Evolutionary conservation across 2,329 filamentous ascomycete genomes (phyloP).

Genomic region (Thielaviopsis populi): DNA sequence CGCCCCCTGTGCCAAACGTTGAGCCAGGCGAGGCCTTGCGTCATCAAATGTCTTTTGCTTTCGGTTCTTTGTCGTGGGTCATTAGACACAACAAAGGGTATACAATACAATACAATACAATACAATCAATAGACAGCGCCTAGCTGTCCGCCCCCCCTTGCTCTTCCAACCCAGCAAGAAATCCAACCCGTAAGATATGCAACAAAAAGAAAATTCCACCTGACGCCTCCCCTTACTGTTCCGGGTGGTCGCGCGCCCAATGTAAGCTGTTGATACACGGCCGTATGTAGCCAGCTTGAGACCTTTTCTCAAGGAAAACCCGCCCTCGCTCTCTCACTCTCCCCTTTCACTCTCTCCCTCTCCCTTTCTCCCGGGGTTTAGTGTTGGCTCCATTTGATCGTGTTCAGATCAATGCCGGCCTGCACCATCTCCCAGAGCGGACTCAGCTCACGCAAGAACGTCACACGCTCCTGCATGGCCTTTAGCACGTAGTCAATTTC

Average conservation of each 20-base stretch:
- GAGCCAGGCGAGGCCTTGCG: too few relatives aligned
- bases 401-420: slow-evolving; percentile 87
- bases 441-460: slow-evolving; percentile 84
- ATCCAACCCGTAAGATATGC: background rate
- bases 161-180: background rate
- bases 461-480: slow-evolving; percentile 78
- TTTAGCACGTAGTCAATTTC: slow-evolving; percentile 98
- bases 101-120: background rate
- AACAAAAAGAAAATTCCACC: slow-evolving; percentile 3
- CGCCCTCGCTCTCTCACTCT: background rate
- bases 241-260: background rate
- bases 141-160: background rate
- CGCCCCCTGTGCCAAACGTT: too few relatives aligned
- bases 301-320: background rate
- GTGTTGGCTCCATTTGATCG: slow-evolving; percentile 97
- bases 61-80: background rate
- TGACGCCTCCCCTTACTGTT: slow-evolving; percentile 7
- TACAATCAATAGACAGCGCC: background rate
- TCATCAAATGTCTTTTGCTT: background rate
- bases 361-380: slow-evolving; percentile 34
- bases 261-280: slow-evolving; percentile 9
- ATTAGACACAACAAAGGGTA: background rate
- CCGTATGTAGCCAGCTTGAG: slow-evolving; percentile 6
- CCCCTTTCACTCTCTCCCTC: background rate
- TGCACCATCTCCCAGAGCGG: slow-evolving; percentile 96